These are phyloP conservation scores for Phaeomoniella chlamydospora DNA, from an alignment of 2,329 filamentous ascomycete genomes.

Conservation along the genomic window DNA sequence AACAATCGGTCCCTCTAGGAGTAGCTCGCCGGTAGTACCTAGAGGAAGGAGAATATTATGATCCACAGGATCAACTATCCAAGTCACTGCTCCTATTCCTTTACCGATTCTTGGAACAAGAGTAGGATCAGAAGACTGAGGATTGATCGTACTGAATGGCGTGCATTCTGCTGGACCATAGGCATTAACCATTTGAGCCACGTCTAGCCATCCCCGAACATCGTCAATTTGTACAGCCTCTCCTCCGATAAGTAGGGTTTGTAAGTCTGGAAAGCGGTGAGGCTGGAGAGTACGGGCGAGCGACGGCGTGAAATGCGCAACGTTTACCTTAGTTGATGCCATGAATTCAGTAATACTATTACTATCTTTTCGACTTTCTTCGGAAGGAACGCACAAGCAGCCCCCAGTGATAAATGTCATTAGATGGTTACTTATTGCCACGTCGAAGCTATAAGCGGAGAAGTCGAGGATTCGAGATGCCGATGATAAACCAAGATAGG, in stretches of 20 bases:
- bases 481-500: too few relatives aligned
- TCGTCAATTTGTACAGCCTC: too few relatives aligned
- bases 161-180: constrained; percentile 21
- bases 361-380: constrained; percentile 30
- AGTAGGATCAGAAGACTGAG: constrained; percentile 1
- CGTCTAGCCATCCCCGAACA: too few relatives aligned
- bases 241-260: constrained; percentile 18
- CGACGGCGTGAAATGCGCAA: constrained; percentile 39
- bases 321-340: constrained; percentile 28
- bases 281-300: constrained; percentile 27
- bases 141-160: constrained; percentile 1
- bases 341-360: constrained; percentile 28
- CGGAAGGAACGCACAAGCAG: constrained; percentile 43
- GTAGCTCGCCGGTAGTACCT: constrained; percentile 21
- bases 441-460: constrained; percentile 42
- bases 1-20: constrained; percentile 21
- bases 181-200: too few relatives aligned
- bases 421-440: constrained; percentile 39
- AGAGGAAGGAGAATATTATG: constrained; percentile 18
- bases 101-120: constrained; percentile 1
- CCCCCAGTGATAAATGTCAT: constrained; percentile 41
- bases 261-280: constrained; percentile 18
- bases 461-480: constrained; percentile 47
- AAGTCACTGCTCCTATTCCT: constrained; percentile 10
- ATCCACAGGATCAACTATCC: constrained; percentile 25